These are phyloP conservation scores for Ustilago sp. DNA, from an alignment of 1,284 basidiomycete species.

Conservation along the genomic window DNA sequence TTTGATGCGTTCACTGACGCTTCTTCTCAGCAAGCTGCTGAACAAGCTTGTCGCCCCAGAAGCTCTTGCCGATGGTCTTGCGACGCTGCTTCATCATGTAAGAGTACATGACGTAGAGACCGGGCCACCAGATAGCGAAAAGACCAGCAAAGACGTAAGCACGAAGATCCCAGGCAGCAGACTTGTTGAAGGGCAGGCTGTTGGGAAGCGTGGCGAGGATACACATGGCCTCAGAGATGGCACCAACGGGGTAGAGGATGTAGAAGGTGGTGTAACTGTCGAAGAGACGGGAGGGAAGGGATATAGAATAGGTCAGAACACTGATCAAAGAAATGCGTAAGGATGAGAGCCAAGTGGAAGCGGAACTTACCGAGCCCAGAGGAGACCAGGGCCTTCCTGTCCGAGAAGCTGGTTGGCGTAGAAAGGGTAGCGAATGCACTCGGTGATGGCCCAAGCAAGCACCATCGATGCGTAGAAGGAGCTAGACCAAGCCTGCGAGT, in stretches of 20 bases:
- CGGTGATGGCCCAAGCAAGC: conserved; percentile 90
- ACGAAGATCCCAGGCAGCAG: conserved; percentile 43
- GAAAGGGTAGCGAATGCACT: conserved; percentile 91
- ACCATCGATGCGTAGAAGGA: conserved; percentile 92
- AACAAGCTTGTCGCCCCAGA: conserved; percentile 59
- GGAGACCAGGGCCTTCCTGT: conserved; percentile 50
- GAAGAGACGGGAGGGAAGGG: background rate
- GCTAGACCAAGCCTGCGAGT: conserved; percentile 71
- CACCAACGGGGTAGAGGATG: conserved; percentile 90
- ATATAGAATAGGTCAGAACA: background rate
- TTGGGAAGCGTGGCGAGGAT: conserved; percentile 81
- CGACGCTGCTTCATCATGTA: conserved; percentile 88
- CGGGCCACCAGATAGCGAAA: conserved; percentile 90
- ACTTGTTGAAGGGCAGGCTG: conserved; percentile 45
- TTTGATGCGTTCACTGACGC: conserved; percentile 25
- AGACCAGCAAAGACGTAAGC: conserved; percentile 73
- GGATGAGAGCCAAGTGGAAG: background rate
- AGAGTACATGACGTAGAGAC: conserved; percentile 87
- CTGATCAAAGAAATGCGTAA: background rate
- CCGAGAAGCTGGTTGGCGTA: conserved; percentile 79
- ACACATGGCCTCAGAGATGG: conserved; percentile 87
- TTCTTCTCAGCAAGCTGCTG: conserved; percentile 62
- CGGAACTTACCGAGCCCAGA: conserved; percentile 52
- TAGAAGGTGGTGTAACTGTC: conserved; percentile 86
- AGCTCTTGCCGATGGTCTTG: conserved; percentile 77